Evolutionary conservation across 2,329 filamentous ascomycete genomes (phyloP), one percentile per base, ranked within the genome.

Genomic region (Cladosporium sp.): DNA sequence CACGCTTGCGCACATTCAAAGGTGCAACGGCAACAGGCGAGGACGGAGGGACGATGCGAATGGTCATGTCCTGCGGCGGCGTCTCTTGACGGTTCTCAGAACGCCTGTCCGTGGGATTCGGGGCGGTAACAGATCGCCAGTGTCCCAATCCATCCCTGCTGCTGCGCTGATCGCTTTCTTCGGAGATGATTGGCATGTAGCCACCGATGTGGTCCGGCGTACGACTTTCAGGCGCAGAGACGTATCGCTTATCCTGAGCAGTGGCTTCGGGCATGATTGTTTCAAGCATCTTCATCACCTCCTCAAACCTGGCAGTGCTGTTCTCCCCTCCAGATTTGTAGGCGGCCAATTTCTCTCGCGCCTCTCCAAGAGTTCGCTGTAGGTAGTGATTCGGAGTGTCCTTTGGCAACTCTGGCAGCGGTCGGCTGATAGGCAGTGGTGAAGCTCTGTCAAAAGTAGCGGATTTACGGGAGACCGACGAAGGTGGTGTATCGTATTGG

Each of bases 1-100:
- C 59, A 8, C 68, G 68, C 66, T 82, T 82, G 41, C 76, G 73
- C 36, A 83, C 76, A 42, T 75, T 78, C 39, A 83, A 67, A 2
- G 79, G 77, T 33, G 75, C 77, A 7, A 79, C 68, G 5, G 69
- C 71, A 3, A 67, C 70, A 8, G 73, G 60, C 4, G 77, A 74
- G 30, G 76, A 77, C 8, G 74, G 71, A 22, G 76, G 72, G 2
- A 84, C 79, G 55, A 83, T 67, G 11, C 81, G 73, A 38, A 84
- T 79, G 0, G 79, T 83, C 25, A 70, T 66, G 39, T 62, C 61
- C 20, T 60, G 53, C 59, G 60, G 19, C 63, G 63, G 53, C 55
- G 65, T 51, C 51, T 61, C 49, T 11, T 32, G 30, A 20, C 20
- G 39, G 13, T n/a, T 43, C 50, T 63, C 55, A n/a, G 20, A 13